A percentile compares a stretch with the other conserved stretches of the same genome.
These are phyloP conservation scores for Ustulina deusta DNA, from an alignment of 2,329 filamentous ascomycete genomes.

Conservation along the genomic window DNA sequence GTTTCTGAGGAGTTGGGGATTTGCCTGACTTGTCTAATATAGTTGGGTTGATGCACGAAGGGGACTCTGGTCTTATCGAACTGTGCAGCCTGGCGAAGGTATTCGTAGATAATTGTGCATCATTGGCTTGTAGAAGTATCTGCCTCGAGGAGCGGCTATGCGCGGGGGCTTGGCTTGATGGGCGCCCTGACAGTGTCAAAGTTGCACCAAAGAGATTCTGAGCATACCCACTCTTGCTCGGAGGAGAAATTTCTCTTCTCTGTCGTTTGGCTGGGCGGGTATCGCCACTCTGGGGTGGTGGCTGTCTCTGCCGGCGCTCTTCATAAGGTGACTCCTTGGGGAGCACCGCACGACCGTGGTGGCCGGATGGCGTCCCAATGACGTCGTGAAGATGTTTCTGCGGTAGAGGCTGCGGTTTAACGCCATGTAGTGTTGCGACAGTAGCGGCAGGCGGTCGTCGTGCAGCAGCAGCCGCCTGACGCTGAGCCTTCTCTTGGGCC, in stretches of 20 bases:
- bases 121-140: neutral
- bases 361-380: slow-evolving; percentile 73
- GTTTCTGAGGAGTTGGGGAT: neutral
- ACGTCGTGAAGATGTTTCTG: slow-evolving; percentile 67
- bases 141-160: neutral
- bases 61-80: neutral
- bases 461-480: slow-evolving; percentile 60
- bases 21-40: neutral
- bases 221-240: slow-evolving; percentile 63
- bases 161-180: slow-evolving; percentile 51
- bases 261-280: slow-evolving; percentile 56
- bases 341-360: slow-evolving; percentile 70
- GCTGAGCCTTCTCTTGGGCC: slow-evolving; percentile 65
- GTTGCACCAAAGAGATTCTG: slow-evolving; percentile 63
- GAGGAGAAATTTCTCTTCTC: slow-evolving; percentile 54
- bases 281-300: slow-evolving; percentile 43
- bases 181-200: slow-evolving; percentile 57
- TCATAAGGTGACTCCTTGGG: slow-evolving; percentile 75
- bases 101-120: slow-evolving; percentile 7
- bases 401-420: slow-evolving; percentile 52
- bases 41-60: neutral
- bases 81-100: neutral
- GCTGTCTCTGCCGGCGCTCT: slow-evolving; percentile 58
- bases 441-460: slow-evolving; percentile 39
- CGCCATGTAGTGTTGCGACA: slow-evolving; percentile 47